Conservation (phyloP, 371 early-diverging fungal species). For the Conidiobolus incongruus region DNA sequence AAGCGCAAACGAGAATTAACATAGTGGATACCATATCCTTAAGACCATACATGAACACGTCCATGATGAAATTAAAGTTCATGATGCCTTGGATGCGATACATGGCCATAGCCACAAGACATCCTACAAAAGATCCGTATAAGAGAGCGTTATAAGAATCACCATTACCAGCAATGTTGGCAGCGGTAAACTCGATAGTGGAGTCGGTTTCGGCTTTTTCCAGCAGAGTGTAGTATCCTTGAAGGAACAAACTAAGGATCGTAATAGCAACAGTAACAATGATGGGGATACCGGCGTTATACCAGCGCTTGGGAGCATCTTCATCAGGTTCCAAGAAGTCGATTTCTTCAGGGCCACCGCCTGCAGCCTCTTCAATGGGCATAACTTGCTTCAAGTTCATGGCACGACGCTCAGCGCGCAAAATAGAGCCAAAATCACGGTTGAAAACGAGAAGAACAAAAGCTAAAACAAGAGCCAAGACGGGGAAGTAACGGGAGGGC, state of each 20-base stretch:
- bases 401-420: conserved; percentile 3
- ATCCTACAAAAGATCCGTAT: conserved; percentile 2
- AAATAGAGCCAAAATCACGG: conserved; percentile 3
- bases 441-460: neutral
- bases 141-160: conserved; percentile 2
- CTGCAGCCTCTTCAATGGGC: neutral
- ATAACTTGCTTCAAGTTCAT: neutral
- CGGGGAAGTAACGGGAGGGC: neutral
- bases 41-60: neutral
- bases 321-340: neutral
- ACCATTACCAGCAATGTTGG: neutral
- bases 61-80: neutral
- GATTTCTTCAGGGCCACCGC: neutral
- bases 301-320: neutral
- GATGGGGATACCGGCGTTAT: conserved; percentile 4
- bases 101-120: neutral
- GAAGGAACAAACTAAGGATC: neutral
- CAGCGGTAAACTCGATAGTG: neutral
- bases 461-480: neutral
- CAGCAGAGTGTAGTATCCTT: conserved; percentile 1
- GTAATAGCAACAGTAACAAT: neutral
- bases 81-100: neutral
- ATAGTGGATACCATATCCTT: conserved; percentile 1
- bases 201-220: neutral
- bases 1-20: conserved; percentile 2